Conservation (phyloP, 2,329 filamentous ascomycete genomes). For the Aspergillus sp. region DNA sequence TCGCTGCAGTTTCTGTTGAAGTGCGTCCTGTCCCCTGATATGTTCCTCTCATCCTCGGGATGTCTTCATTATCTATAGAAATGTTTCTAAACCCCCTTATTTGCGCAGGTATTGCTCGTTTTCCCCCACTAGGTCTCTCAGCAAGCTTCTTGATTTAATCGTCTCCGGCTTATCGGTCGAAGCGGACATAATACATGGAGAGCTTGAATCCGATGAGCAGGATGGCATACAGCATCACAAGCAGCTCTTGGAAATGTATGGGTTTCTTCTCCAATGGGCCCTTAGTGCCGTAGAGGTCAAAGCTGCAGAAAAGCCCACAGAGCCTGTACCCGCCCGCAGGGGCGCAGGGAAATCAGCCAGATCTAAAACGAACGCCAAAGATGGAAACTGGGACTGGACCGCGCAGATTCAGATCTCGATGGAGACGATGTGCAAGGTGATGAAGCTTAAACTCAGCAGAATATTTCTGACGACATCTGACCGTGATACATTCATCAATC, state of each 20-base stretch:
- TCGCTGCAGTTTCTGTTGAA: slow-evolving; percentile 95
- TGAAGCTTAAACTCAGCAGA: slow-evolving; percentile 86
- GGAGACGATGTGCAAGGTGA: slow-evolving; percentile 92
- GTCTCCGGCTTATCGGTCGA: slow-evolving; percentile 83
- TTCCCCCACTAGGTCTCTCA: slow-evolving; percentile 78
- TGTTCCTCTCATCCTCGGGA: slow-evolving; percentile 32
- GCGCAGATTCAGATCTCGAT: slow-evolving; percentile 83
- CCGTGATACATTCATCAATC: slow-evolving; percentile 87
- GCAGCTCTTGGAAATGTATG: slow-evolving; percentile 87
- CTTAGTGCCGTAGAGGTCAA: slow-evolving; percentile 93
- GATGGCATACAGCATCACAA: slow-evolving; percentile 85
- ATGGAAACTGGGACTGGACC: slow-evolving; percentile 84
- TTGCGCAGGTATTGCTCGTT: slow-evolving; percentile 75
- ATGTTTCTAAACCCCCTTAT: slow-evolving; percentile 64
- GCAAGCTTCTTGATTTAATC: slow-evolving; percentile 89
- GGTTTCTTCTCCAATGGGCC: slow-evolving; percentile 92
- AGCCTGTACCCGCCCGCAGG: slow-evolving; percentile 69
- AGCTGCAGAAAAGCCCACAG: slow-evolving; percentile 82
- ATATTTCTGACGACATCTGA: slow-evolving; percentile 97
- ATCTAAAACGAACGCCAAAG: slow-evolving; percentile 66
- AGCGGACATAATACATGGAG: slow-evolving; percentile 79
- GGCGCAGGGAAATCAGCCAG: slow-evolving; percentile 76
- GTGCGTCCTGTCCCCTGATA: slow-evolving; percentile 68
- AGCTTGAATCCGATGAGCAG: slow-evolving; percentile 90
- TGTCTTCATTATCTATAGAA: slow-evolving; percentile 36